These are phyloP conservation scores for Alisma plantagoaquatica DNA, from an alignment of 106 monocot species.

Conservation along the genomic window DNA sequence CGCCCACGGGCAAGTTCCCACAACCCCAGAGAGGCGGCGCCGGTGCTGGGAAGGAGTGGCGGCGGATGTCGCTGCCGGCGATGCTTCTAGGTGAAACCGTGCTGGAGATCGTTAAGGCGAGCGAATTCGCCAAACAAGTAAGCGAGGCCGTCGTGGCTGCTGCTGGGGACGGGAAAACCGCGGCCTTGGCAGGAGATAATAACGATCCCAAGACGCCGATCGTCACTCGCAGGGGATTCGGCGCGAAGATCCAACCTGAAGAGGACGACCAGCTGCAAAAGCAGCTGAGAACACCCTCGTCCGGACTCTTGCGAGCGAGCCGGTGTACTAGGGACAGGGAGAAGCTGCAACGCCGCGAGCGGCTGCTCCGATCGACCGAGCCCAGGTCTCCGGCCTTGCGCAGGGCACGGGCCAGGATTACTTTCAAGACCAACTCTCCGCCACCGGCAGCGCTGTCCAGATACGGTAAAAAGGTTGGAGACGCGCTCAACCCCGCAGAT, in stretches of 20 bases:
- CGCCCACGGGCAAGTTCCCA: slow-evolving; percentile 48
- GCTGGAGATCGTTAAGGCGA: slow-evolving; percentile 61
- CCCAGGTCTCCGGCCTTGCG: slow-evolving; percentile 10
- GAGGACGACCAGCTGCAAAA: slow-evolving; percentile 21
- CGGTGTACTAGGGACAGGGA: slow-evolving; percentile 60
- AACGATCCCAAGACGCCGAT: slow-evolving; percentile 51
- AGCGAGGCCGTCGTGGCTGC: slow-evolving; percentile 13
- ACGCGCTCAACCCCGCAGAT: neutral
- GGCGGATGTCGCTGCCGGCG: slow-evolving; percentile 59
- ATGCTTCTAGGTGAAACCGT: slow-evolving; percentile 82
- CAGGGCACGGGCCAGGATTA: slow-evolving; percentile 53
- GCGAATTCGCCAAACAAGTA: slow-evolving; percentile 37
- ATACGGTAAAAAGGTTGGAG: too few relatives aligned
- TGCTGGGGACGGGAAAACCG: neutral
- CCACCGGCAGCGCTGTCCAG: slow-evolving; percentile 10
- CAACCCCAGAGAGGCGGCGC: slow-evolving; percentile 28
- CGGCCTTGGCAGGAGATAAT: neutral
- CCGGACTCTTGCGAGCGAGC: too few relatives aligned
- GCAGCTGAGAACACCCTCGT: slow-evolving; percentile 18
- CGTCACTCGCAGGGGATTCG: neutral
- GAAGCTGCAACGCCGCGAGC: slow-evolving; percentile 29
- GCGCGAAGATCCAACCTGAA: neutral
- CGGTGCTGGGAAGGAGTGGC: slow-evolving; percentile 33
- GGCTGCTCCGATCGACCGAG: slow-evolving; percentile 5
- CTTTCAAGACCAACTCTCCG: slow-evolving; percentile 61